Evolutionary conservation across 176 grass and related monocot species (phyloP).

Genomic region (Bromus sterilis): DNA sequence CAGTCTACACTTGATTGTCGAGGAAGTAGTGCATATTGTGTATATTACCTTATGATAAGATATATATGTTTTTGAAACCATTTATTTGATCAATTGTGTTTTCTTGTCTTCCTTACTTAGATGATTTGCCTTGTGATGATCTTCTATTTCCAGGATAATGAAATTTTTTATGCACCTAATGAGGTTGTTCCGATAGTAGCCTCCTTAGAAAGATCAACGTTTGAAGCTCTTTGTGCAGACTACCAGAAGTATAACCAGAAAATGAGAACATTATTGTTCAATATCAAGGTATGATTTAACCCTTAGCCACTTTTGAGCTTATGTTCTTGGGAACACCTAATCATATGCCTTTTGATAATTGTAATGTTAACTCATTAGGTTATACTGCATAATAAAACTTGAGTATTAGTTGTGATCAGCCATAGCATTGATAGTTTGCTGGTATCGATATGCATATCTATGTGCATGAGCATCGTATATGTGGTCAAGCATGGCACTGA

Average conservation of each 20-base stretch:
- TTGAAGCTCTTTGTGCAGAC: slow-evolving; percentile 55
- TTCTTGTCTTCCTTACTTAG: not conserved
- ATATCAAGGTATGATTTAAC: slow-evolving; percentile 68
- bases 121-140: not conserved
- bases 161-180: slow-evolving; percentile 53
- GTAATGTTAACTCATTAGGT: not conserved
- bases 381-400: not conserved
- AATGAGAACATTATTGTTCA: slow-evolving; percentile 81
- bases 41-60: not conserved
- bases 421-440: not conserved
- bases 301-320: not conserved
- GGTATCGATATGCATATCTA: not conserved
- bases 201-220: slow-evolving; percentile 57
- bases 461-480: not conserved
- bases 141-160: slow-evolving; percentile 46
- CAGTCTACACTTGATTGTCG: not conserved
- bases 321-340: slow-evolving; percentile 2
- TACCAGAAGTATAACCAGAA: slow-evolving; percentile 87
- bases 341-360: not conserved
- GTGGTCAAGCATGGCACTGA: not conserved
- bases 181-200: slow-evolving; percentile 61
- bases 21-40: slow-evolving; percentile 2
- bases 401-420: not conserved
- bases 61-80: not conserved
- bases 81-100: not conserved